phyloP scores from a whole-genome alignment of 192 early-diverging fungal species.

The Coemansia sp. region DNA sequence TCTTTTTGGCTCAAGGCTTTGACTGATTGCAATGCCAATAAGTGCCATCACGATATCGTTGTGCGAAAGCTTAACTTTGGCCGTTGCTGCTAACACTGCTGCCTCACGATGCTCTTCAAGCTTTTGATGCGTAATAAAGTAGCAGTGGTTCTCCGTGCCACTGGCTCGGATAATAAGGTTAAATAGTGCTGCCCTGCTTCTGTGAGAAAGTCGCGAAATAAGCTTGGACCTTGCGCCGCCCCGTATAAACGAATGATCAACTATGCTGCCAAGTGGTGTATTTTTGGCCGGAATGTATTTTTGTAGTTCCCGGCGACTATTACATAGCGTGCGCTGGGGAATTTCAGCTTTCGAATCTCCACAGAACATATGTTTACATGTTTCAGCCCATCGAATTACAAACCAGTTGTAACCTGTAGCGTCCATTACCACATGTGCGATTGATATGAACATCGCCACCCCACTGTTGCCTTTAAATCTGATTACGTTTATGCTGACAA shows the following conservation, averaged over 20 bases:
- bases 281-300: neutral
- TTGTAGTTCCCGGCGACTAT: neutral
- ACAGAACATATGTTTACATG: neutral
- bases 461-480: constrained; percentile 17
- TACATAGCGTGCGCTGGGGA: neutral
- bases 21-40: neutral
- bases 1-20: neutral
- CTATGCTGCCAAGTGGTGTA: neutral
- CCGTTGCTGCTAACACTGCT: neutral
- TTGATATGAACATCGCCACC: constrained; percentile 8
- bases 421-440: constrained; percentile 12
- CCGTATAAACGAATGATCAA: neutral
- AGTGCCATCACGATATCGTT: constrained; percentile 15
- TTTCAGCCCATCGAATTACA: constrained; percentile 17
- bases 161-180: too few species aligned
- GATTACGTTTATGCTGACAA: constrained; percentile 3
- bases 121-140: neutral
- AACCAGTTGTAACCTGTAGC: constrained; percentile 2
- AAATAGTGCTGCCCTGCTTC: too few species aligned
- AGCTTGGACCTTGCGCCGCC: neutral
- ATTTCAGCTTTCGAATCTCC: too few species aligned
- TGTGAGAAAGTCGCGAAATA: constrained; percentile 2
- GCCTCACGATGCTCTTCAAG: neutral
- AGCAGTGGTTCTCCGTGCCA: neutral
- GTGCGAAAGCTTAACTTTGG: neutral